A percentile compares a stretch with the other conserved stretches of the same genome.
Conservation (phyloP, 371 early-diverging fungal species). For the Sporodiniella umbellata region DNA sequence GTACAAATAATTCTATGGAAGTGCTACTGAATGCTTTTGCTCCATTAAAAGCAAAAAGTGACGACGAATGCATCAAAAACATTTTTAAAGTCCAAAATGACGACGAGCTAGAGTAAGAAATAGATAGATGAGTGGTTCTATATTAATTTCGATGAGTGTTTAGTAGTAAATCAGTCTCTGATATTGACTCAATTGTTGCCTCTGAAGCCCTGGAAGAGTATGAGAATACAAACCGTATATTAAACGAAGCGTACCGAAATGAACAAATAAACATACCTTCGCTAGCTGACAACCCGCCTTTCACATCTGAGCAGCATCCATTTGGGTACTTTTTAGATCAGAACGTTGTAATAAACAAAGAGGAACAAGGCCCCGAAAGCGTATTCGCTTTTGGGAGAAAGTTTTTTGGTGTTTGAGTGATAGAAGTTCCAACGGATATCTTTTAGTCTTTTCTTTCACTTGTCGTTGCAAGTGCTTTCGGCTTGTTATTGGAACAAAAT, state of each 20-base stretch:
- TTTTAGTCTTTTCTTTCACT: no score
- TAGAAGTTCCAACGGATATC: no score
- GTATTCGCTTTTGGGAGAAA: constrained; percentile 27
- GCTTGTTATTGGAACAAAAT: no score
- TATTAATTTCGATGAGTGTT: neutral
- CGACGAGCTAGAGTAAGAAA: constrained; percentile 17
- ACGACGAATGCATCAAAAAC: no score
- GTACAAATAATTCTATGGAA: no score
- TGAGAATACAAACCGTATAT: constrained; percentile 28
- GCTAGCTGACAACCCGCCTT: constrained; percentile 27
- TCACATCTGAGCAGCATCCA: constrained; percentile 38
- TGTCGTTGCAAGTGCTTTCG: no score
- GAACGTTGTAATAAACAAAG: neutral
- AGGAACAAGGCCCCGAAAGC: constrained; percentile 11
- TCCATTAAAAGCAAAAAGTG: neutral
- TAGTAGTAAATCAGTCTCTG: constrained; percentile 12
- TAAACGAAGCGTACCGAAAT: neutral
- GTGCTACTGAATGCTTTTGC: no score
- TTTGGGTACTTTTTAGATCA: constrained; percentile 32
- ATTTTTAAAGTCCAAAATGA: no score
- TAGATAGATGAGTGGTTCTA: neutral
- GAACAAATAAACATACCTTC: constrained; percentile 22
- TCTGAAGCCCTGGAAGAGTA: constrained; percentile 39
- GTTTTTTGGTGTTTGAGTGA: constrained; percentile 13
- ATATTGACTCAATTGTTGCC: constrained; percentile 32